Percentiles rank a stretch among this genome's conserved stretches.
Evolutionary conservation across 768 basidiomycete species (phyloP).

Genomic region (Hericium alpestre): DNA sequence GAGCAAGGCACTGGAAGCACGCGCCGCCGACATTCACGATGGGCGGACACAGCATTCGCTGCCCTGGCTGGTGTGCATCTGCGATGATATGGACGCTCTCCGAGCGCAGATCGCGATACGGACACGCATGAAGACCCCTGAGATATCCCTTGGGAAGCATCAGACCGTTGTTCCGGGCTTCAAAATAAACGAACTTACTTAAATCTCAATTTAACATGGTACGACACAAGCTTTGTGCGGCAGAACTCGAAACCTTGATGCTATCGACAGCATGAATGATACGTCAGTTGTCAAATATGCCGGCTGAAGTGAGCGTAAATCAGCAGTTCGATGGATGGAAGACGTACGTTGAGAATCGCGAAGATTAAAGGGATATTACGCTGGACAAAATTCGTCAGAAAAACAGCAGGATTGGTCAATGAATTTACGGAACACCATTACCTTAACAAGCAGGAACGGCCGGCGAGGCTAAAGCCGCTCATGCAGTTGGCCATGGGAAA

Average conservation of each 20-base stretch:
- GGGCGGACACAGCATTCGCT: neutral
- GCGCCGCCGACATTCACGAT: neutral
- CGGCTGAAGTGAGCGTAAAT: too few species aligned
- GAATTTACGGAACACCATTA: neutral
- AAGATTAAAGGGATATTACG: too few species aligned
- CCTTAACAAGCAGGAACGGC: neutral
- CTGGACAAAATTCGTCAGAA: too few species aligned
- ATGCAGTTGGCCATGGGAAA: neutral
- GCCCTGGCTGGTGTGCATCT: neutral
- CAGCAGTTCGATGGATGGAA: too few species aligned
- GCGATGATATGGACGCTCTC: neutral
- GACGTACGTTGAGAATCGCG: too few species aligned
- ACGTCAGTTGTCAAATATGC: too few species aligned
- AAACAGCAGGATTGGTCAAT: neutral
- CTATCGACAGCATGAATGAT: too few species aligned
- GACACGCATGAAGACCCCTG: neutral
- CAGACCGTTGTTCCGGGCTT: neutral
- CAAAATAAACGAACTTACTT: too few species aligned
- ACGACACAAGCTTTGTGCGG: too few species aligned
- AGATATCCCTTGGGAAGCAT: neutral
- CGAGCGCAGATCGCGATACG: neutral
- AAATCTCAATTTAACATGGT: too few species aligned
- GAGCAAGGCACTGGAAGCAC: neutral
- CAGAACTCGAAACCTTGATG: too few species aligned
- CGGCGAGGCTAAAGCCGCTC: neutral